These are phyloP conservation scores for Mortierella claussenii DNA, from an alignment of 192 early-diverging fungal genomes.

Conservation along the genomic window DNA sequence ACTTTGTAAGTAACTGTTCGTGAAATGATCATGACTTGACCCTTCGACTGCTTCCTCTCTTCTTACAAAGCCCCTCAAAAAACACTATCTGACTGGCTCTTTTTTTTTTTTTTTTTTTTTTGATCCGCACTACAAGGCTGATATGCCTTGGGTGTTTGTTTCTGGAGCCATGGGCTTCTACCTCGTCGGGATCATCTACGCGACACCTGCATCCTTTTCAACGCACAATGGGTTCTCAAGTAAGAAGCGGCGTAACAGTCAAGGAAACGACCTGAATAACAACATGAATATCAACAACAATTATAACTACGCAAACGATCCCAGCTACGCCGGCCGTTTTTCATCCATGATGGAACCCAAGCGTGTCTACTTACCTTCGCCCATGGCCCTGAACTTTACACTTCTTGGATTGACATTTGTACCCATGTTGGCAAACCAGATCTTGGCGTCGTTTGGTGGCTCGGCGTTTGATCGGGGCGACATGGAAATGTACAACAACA, in stretches of 20 bases:
- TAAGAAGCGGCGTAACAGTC: conserved; percentile 27
- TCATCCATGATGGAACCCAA: conserved; percentile 55
- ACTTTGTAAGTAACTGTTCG: conserved; percentile 35
- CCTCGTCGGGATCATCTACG: conserved; percentile 53
- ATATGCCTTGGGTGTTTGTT: conserved; percentile 49
- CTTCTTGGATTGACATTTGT: conserved; percentile 33
- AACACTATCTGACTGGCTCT: too few relatives aligned
- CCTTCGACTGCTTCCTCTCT: neutral
- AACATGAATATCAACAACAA: conserved; percentile 5
- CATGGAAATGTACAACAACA: conserved; percentile 26
- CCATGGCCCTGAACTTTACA: conserved; percentile 45
- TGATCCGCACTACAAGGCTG: too few relatives aligned
- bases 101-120: too few relatives aligned
- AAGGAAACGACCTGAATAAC: conserved; percentile 25
- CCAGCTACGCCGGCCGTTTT: conserved; percentile 32
- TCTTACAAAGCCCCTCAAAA: neutral
- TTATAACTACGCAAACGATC: too few relatives aligned
- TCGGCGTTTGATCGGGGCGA: conserved; percentile 33
- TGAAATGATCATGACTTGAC: neutral
- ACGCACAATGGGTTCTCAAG: conserved; percentile 48
- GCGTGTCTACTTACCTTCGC: conserved; percentile 40
- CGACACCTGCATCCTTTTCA: conserved; percentile 47
- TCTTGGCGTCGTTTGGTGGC: conserved; percentile 46
- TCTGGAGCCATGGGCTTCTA: conserved; percentile 52
- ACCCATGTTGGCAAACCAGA: conserved; percentile 39